Base-by-base conservation (phyloP, 1,284 basidiomycete species). In the Puccinia hordei region DNA sequence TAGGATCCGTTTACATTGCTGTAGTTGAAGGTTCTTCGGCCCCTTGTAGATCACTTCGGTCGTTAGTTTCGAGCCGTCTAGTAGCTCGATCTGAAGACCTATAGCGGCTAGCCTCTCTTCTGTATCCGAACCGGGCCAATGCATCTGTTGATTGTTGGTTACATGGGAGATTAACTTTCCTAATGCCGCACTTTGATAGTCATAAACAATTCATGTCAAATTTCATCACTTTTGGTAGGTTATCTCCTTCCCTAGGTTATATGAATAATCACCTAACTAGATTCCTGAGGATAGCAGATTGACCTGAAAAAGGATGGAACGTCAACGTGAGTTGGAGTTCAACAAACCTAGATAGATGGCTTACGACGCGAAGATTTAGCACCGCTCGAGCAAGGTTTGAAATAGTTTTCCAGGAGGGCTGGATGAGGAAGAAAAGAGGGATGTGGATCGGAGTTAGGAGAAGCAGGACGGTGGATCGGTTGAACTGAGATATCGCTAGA, bases 211-310 rank as follows among this genome's bases (percentile, higher is more conserved):
- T 15, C 6, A 41, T 41, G 38, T 41, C 38, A 41, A 41, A 6
- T 41, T 41, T 41, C n/a, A n/a, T n/a, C n/a, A n/a, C n/a, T n/a
- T 41, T 41, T 41, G 38, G 38, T 41, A n/a, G n/a, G n/a, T n/a
- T n/a, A n/a, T n/a, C n/a, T n/a, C n/a, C n/a, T n/a, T n/a, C n/a
- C n/a, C n/a, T n/a, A 46, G 44, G 49, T n/a, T 51, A 6, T 51
- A 17, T 51, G 49, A 12, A 41, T 41, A 51, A 3, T 24, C 24
- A 57, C 55, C 55, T 57, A 5, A 57, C 55, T 24, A 57, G 55
- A n/a, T 57, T 57, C 55, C 55, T 57, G n/a, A 57, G 55, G 24
- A 57, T 57, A n/a, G 55, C 55, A 57, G 55, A 57, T 57, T 57
- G 55, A n/a, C 55, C 55, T 57, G n/a, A 5, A 57, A 8, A 41